Base-by-base conservation (phyloP, 78 protist species). In the Diacronema lutheri region DNA sequence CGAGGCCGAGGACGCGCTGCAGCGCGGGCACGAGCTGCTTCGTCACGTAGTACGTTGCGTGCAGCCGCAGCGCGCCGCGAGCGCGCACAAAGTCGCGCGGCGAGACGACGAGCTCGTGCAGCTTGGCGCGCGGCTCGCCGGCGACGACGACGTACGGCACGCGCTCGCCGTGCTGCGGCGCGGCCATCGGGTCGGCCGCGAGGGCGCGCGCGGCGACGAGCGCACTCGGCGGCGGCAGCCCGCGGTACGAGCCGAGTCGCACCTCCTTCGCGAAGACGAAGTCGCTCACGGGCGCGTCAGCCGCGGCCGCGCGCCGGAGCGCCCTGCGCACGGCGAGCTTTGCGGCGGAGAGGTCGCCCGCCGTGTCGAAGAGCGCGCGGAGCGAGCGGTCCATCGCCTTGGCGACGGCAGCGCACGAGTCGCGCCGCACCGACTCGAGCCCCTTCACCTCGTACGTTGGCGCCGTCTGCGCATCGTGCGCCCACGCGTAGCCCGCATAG, bases 361-460 rank as follows among this genome's bases (percentile, higher is more conserved):
- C 84, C 33, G 81, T 84, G 64, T 44, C 50, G 7, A 97, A 96
- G 9, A 96, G 66, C 41, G 90, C 35, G 19, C 95, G 57, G 29
- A 85, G 62, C 4, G 60, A 9, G 11, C 31, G 13, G 9, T 72
- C 82, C 64, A 60, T 25, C n/a, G 20, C 41, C 66, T 55, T 29
- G 29, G 20, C 37, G 37, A 37, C 93, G 0, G 94, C 95, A 3
- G 87, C 88, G 71, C 98, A 96, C 16, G 57, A 16, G 62, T 98
- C 99, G 9, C 99, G 61, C 16, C 99, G 80, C 12, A 97, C 93
- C 14, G 96, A 81, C 91, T 98, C 99, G 29, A 97, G 86, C 33
- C 99, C 99, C 37, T 96, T 96, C 7, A 95, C 97, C 33, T 96
- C 99, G 55, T 90, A 90, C 41, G 11, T 4, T 0, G 81, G 86